Percentiles rank a stretch among this genome's conserved stretches.
These are phyloP conservation scores for Tarenaya hassleriana DNA, from an alignment of 345 rosid genomes.

Conservation along the genomic window DNA sequence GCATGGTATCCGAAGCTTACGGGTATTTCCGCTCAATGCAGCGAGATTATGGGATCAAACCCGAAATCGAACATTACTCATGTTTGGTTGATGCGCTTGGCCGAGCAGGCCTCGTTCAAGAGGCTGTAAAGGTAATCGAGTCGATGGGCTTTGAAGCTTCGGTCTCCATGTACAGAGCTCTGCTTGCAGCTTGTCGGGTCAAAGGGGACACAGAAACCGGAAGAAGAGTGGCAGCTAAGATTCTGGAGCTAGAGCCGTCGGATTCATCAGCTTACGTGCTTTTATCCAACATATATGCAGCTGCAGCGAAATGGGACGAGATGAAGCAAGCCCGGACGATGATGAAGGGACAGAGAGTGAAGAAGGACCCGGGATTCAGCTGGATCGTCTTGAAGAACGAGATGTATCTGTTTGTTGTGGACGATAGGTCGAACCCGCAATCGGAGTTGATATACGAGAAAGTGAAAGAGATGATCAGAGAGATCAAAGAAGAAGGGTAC, in stretches of 20 bases:
- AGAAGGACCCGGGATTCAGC: conserved; percentile 60
- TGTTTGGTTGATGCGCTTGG: conserved; percentile 62
- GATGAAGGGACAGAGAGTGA: conserved; percentile 44
- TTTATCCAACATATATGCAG: conserved; percentile 49
- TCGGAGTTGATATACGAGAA: conserved; percentile 30
- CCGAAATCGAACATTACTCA: conserved; percentile 53
- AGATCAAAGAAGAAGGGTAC: conserved; percentile 47
- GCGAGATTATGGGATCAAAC: conserved; percentile 40
- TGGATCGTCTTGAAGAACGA: conserved; percentile 52
- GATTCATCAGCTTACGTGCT: conserved; percentile 50
- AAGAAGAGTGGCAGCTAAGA: conserved; percentile 37
- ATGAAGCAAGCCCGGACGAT: conserved; percentile 33
- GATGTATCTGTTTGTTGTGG: conserved; percentile 45
- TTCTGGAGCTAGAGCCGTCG: conserved; percentile 46
- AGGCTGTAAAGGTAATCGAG: conserved; percentile 44
- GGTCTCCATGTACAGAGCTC: conserved; percentile 47
- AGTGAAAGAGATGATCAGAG: conserved; percentile 37
- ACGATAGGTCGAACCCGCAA: conserved; percentile 41
- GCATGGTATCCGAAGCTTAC: conserved; percentile 43
- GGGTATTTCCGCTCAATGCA: conserved; percentile 38
- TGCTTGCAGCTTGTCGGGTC: conserved; percentile 54
- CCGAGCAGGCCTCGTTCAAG: conserved; percentile 43
- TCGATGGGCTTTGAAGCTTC: conserved; percentile 53
- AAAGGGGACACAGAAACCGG: conserved; percentile 45
- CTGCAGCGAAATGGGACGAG: conserved; percentile 45